Conservation (phyloP, 257 asterid genomes). For the Solanum pimpinellifolium region DNA sequence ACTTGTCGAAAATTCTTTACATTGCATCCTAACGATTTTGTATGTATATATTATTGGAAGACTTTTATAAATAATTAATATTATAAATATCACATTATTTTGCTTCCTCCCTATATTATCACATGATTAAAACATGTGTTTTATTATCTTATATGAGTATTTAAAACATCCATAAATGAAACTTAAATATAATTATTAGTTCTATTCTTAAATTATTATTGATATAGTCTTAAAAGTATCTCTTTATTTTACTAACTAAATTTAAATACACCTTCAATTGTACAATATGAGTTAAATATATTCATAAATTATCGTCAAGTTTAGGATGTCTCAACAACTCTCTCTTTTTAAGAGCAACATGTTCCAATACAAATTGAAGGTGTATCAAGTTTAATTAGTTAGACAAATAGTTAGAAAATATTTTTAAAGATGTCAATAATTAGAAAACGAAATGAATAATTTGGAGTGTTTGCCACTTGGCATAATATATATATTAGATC, state of each 20-base stretch:
- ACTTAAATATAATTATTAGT: background rate
- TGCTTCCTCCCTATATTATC: background rate
- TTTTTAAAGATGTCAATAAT: too few relatives aligned
- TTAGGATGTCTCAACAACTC: too few relatives aligned
- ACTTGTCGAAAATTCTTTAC: background rate
- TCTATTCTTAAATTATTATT: too few relatives aligned
- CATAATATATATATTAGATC: too few relatives aligned
- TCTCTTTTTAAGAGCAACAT: background rate
- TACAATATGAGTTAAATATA: too few relatives aligned
- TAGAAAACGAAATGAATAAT: too few relatives aligned
- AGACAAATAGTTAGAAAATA: too few relatives aligned
- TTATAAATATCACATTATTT: background rate
- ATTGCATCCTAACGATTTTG: background rate
- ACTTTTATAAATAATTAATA: background rate
- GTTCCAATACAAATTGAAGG: background rate
- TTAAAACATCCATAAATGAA: too few relatives aligned
- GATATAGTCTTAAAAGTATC: background rate
- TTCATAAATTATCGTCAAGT: background rate
- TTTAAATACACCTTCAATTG: too few relatives aligned
- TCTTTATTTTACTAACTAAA: too few relatives aligned
- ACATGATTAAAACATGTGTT: background rate
- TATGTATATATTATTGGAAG: background rate
- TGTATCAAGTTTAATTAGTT: background rate
- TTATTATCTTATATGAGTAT: too few relatives aligned
- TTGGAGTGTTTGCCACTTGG: too few relatives aligned